Conservation (phyloP, 768 basidiomycete species). For the Phaeotremella skinneri region DNA sequence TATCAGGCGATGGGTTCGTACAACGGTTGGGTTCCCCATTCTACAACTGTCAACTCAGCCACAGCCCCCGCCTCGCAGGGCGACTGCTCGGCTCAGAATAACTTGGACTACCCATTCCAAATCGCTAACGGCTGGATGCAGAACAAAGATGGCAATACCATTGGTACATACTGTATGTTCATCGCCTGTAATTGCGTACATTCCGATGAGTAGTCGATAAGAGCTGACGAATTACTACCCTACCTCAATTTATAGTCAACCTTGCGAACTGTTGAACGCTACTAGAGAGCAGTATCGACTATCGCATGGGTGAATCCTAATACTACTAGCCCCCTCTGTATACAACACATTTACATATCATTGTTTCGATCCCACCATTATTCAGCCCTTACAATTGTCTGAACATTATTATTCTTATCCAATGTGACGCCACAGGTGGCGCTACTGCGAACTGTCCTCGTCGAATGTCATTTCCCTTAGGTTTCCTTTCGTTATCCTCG, state of each 20-base stretch:
- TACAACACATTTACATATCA: no score
- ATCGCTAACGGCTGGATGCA: constrained; percentile 47
- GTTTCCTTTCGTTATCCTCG: no score
- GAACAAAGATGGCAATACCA: constrained; percentile 34
- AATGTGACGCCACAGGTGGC: no score
- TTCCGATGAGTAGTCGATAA: not conserved
- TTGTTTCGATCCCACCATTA: no score
- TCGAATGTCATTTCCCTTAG: no score
- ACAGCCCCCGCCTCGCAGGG: constrained; percentile 45
- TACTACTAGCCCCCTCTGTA: no score
- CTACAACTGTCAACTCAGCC: constrained; percentile 54
- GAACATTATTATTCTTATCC: no score
- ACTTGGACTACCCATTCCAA: constrained; percentile 65
- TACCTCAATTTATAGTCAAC: constrained; percentile 22
- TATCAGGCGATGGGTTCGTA: constrained; percentile 63
- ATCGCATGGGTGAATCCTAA: no score
- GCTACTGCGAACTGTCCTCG: no score
- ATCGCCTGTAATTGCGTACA: not conserved
- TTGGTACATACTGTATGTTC: constrained; percentile 41
- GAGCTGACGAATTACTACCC: not conserved
- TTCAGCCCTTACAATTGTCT: no score
- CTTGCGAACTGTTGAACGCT: constrained; percentile 22
- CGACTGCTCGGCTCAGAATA: constrained; percentile 70
- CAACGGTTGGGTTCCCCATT: constrained; percentile 49
- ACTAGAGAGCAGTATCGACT: no score